Evolutionary conservation across 192 early-diverging fungal species (phyloP).

Genomic region (Mortierella antarctica): DNA sequence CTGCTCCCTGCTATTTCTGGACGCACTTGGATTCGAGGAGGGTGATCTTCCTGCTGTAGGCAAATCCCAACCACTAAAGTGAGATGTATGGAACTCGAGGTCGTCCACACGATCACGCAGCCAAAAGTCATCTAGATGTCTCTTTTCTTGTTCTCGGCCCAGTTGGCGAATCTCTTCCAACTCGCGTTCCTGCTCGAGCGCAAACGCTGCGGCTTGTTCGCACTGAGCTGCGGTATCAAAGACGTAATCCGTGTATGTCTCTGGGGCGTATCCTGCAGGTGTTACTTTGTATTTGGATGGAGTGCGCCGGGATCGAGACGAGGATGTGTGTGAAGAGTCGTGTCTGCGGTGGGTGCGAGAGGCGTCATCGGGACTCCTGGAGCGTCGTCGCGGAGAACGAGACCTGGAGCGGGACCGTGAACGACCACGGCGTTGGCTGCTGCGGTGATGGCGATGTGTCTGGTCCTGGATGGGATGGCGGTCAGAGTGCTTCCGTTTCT

Average conservation of each 20-base stretch:
- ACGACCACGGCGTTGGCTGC: background rate
- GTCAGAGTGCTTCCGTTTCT: conserved; percentile 10
- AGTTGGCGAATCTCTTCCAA: background rate
- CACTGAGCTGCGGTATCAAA: background rate
- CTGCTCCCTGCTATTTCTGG: background rate
- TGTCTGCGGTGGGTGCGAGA: background rate
- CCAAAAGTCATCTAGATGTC: conserved; percentile 15
- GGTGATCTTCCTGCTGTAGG: background rate
- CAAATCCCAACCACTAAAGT: no score
- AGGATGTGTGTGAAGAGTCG: background rate
- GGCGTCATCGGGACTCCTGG: background rate
- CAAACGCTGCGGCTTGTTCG: background rate
- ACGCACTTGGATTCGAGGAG: conserved; percentile 6
- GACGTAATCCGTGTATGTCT: background rate
- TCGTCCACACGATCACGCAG: conserved; percentile 26
- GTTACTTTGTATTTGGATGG: conserved; percentile 16
- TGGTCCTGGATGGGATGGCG: background rate
- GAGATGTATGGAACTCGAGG: conserved; percentile 14
- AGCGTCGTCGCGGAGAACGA: background rate
- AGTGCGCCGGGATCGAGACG: background rate
- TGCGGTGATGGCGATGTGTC: background rate
- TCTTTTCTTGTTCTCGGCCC: background rate
- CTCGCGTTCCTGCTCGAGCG: background rate
- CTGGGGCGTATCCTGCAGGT: conserved; percentile 7
- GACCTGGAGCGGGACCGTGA: conserved; percentile 20